phyloP scores from a whole-genome alignment of 2,329 filamentous ascomycete genomes.

The Sarocladiaceae sp. region DNA sequence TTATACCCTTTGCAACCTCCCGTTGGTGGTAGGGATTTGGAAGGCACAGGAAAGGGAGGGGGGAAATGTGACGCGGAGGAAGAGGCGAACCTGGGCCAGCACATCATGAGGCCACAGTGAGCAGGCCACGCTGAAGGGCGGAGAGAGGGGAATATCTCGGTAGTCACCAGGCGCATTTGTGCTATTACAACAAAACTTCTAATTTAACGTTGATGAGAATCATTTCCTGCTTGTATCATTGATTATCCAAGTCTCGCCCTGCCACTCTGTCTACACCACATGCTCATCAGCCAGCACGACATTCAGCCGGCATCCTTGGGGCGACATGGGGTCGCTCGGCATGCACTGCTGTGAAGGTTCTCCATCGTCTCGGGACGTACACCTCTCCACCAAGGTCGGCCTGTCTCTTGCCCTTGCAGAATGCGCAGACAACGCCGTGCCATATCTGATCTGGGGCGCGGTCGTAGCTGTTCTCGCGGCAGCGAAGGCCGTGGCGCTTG shows the following conservation, averaged over 20 bases:
- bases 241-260: not conserved
- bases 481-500: conserved; percentile 13
- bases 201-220: conserved; percentile 6
- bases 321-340: too few species aligned
- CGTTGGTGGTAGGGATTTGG: too few species aligned
- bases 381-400: not conserved
- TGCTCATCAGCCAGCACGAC: too few species aligned
- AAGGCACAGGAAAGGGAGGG: too few species aligned
- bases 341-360: not conserved
- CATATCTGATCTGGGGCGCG: conserved; percentile 12
- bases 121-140: too few species aligned
- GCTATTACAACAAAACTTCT: conserved; percentile 1
- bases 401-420: not conserved
- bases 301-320: too few species aligned
- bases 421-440: conserved; percentile 5
- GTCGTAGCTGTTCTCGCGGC: conserved; percentile 12
- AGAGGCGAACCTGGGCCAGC: too few species aligned
- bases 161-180: too few species aligned
- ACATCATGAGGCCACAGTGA: not conserved
- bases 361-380: not conserved
- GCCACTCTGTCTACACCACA: not conserved
- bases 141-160: too few species aligned
- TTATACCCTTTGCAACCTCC: too few species aligned
- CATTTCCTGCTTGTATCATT: not conserved
- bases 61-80: too few species aligned